Evolutionary conservation across 768 basidiomycete species (phyloP).

Genomic region (Lactifluus volemus): DNA sequence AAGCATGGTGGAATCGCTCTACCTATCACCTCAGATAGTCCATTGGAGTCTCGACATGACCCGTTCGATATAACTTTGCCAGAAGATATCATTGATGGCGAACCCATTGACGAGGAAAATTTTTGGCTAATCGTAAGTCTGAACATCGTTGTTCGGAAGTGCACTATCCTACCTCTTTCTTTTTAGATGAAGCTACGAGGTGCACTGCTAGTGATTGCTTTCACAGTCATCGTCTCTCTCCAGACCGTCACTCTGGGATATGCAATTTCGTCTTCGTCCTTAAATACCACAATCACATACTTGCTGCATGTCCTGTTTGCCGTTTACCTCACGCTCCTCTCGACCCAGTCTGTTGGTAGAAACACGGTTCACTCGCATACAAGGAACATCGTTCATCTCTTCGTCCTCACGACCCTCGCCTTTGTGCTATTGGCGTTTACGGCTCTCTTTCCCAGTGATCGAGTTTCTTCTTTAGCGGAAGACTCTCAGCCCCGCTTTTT

Average conservation of each 20-base stretch:
- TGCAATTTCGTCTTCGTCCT: slow-evolving; percentile 29
- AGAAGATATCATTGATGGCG: slow-evolving; percentile 60
- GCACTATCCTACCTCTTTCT: neutral
- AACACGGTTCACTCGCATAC: slow-evolving; percentile 32
- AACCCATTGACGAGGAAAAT: slow-evolving; percentile 47
- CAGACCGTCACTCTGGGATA: slow-evolving; percentile 51
- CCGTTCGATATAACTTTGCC: slow-evolving; percentile 67
- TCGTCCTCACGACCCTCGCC: slow-evolving; percentile 43
- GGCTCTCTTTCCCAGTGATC: slow-evolving; percentile 48
- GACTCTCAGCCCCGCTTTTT: slow-evolving; percentile 20
- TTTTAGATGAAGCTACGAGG: slow-evolving; percentile 4
- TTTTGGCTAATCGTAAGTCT: slow-evolving; percentile 52
- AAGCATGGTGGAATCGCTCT: slow-evolving; percentile 46
- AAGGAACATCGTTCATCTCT: slow-evolving; percentile 47
- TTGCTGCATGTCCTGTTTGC: slow-evolving; percentile 45
- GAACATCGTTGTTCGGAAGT: neutral
- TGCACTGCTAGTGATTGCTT: slow-evolving; percentile 32
- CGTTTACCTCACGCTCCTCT: slow-evolving; percentile 49
- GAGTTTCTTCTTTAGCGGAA: slow-evolving; percentile 21
- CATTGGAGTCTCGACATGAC: slow-evolving; percentile 31
- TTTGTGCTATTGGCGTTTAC: slow-evolving; percentile 35
- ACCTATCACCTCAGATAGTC: slow-evolving; percentile 27
- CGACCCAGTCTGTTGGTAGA: slow-evolving; percentile 41
- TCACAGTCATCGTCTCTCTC: slow-evolving; percentile 40
- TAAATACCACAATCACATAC: slow-evolving; percentile 30